These are phyloP conservation scores for Cystobasidium ongulense DNA, from an alignment of 768 basidiomycete species.

Conservation along the genomic window DNA sequence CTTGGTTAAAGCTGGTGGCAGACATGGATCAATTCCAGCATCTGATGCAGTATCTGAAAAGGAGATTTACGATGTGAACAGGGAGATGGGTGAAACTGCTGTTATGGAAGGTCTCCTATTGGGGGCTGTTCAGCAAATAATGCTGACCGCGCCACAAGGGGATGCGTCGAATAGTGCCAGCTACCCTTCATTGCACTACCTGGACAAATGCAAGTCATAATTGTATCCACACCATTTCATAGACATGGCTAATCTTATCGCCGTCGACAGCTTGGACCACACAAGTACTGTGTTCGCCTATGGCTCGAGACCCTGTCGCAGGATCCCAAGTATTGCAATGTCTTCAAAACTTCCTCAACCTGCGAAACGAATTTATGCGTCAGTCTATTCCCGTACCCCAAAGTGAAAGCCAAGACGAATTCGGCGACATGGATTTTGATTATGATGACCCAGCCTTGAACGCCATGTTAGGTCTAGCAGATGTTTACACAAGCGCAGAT, in stretches of 20 bases:
- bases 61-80: slow-evolving; percentile 2
- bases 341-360: slow-evolving; percentile 58
- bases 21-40: background rate
- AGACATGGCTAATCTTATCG: slow-evolving; percentile 4
- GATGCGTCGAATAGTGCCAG: slow-evolving; percentile 39
- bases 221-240: background rate
- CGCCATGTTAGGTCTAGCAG: slow-evolving; percentile 53
- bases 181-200: slow-evolving; percentile 60
- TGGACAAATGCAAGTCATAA: slow-evolving; percentile 52
- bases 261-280: slow-evolving; percentile 55
- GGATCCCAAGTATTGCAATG: slow-evolving; percentile 56
- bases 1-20: background rate
- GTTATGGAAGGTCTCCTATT: slow-evolving; percentile 51
- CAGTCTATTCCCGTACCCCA: slow-evolving; percentile 46
- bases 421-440: slow-evolving; percentile 56
- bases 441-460: slow-evolving; percentile 57
- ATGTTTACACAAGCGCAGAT: slow-evolving; percentile 39
- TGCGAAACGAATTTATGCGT: slow-evolving; percentile 45
- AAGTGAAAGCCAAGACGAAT: slow-evolving; percentile 73
- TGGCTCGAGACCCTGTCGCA: slow-evolving; percentile 51
- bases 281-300: slow-evolving; percentile 50
- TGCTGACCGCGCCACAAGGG: slow-evolving; percentile 47
- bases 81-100: slow-evolving; percentile 41
- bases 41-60: slow-evolving; percentile 28
- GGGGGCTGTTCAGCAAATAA: slow-evolving; percentile 54